Evolutionary conservation across 805 yeast species (phyloP), one percentile per base, ranked within the genome.

Genomic region (Blastobotrys terrestris): DNA sequence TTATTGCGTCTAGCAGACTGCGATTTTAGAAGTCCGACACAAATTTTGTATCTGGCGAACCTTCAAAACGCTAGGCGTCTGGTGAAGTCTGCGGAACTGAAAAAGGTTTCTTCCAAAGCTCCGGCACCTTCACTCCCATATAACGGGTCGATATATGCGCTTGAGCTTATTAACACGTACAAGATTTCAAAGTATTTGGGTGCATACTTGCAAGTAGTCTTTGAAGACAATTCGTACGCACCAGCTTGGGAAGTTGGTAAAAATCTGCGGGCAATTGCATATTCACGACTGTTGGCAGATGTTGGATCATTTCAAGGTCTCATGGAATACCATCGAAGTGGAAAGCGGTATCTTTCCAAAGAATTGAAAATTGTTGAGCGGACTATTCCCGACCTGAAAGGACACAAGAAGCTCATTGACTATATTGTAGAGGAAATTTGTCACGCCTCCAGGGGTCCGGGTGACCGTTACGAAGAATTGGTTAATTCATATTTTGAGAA

Each of bases 231-330:
- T 4, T 44, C 46, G 3, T 18, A 15, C 11, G 22, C 39, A 11
- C 48, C 48, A 8, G 48, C 48, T 6, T 45, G 35, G 39, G 31
- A 45, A 3, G 20, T 16, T 13, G 48, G 48, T 6, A 45, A 22
- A 22, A 11, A 22, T 4, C 31, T 22, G 15, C 48, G 48, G 16
- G 26, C 48, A 18, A 7, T 16, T 20, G 20, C 45, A 18, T 43
- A 43, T 16, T 13, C 11, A 5, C 20, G 45, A 4, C 21, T 43
- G 20, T 26, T 26, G 35, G 11, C 8, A 6, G 35, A 26, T 26
- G 5, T 26, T 11, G 35, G 35, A 6, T 6, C 35, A 11, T 26
- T 26, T 11, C 35, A 26, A 26, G 35, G 35, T 26, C 35, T 26
- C 11, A 26, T 26, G 35, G 35, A 26, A 11, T 26, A 26, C 11